Conservation (phyloP, 805 yeast species). For the Saccharomycopsis javanensis region DNA sequence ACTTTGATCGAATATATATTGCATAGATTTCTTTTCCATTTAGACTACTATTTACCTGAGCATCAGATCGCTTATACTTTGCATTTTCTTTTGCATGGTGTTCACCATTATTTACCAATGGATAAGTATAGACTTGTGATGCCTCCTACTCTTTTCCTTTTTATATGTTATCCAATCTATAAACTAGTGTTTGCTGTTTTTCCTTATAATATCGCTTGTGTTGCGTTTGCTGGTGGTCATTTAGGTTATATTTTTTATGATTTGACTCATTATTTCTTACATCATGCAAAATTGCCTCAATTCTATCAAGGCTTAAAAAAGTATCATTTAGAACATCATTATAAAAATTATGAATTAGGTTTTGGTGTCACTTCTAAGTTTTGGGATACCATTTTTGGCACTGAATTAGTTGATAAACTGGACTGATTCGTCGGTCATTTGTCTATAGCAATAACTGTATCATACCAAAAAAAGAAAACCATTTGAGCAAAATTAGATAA, state of each 20-base stretch:
- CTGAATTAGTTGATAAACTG: constrained; percentile 37
- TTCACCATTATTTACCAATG: constrained; percentile 97
- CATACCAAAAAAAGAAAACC: neutral
- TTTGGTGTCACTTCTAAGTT: constrained; percentile 91
- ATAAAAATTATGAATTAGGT: constrained; percentile 92
- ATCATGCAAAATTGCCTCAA: constrained; percentile 74
- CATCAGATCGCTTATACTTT: constrained; percentile 62
- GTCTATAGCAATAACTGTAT: neutral
- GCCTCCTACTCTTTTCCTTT: constrained; percentile 83
- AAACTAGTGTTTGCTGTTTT: constrained; percentile 63
- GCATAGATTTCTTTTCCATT: constrained; percentile 89
- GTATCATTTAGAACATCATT: constrained; percentile 94
- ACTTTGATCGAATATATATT: constrained; percentile 79
- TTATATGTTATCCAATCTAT: constrained; percentile 73
- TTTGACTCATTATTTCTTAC: constrained; percentile 87
- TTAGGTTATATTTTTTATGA: constrained; percentile 91
- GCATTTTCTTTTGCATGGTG: constrained; percentile 90
- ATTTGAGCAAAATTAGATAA: neutral
- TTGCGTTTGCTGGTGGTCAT: constrained; percentile 93
- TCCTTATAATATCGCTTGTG: constrained; percentile 78
- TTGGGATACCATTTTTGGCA: constrained; percentile 90
- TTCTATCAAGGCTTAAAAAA: constrained; percentile 73
- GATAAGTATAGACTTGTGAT: constrained; percentile 85
- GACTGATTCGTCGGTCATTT: no score
- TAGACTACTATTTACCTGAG: constrained; percentile 81